Percentiles rank a stretch among this genome's conserved stretches.
Evolutionary conservation across 805 yeast species (phyloP).

Genomic region (Pichia cephalocereana): DNA sequence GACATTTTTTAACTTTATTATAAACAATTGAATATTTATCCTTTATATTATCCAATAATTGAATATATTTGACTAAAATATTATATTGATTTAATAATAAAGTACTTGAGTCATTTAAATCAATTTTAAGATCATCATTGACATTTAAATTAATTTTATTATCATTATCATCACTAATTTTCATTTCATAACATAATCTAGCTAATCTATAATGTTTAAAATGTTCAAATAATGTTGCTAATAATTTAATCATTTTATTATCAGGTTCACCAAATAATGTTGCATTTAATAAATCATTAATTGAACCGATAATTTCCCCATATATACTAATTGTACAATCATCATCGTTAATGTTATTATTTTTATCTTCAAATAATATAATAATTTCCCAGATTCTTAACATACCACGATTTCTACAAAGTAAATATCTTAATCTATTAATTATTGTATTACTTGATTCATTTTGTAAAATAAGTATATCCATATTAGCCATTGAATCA

Average conservation of each 20-base stretch:
- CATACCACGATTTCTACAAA: conserved; percentile 75
- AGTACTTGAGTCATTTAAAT: conserved; percentile 13
- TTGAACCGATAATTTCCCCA: conserved; percentile 14
- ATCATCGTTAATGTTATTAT: not conserved
- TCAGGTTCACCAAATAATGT: conserved; percentile 64
- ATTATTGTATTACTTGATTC: conserved; percentile 50
- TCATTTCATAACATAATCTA: conserved; percentile 52
- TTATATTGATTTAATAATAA: conserved; percentile 25
- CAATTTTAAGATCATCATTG: conserved; percentile 18
- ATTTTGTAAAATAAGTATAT: conserved; percentile 44
- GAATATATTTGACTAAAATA: conserved; percentile 15
- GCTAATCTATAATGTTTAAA: conserved; percentile 42
- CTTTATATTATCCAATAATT: conserved; percentile 12
- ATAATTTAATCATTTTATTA: conserved; percentile 37
- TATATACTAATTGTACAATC: conserved; percentile 21
- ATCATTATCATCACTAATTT: conserved; percentile 34
- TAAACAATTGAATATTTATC: conserved; percentile 11
- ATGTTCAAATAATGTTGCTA: conserved; percentile 42
- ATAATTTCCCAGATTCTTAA: conserved; percentile 37
- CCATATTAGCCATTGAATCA: conserved; percentile 54
- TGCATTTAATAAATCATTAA: conserved; percentile 60
- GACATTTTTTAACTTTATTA: conserved; percentile 1
- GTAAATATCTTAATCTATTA: conserved; percentile 64
- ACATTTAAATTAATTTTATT: conserved; percentile 17
- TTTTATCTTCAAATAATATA: not conserved